A percentile compares a stretch with the other conserved stretches of the same genome.
Evolutionary conservation across 2,329 filamentous ascomycete species (phyloP).

Genomic region (Fusarium sarcochroum): DNA sequence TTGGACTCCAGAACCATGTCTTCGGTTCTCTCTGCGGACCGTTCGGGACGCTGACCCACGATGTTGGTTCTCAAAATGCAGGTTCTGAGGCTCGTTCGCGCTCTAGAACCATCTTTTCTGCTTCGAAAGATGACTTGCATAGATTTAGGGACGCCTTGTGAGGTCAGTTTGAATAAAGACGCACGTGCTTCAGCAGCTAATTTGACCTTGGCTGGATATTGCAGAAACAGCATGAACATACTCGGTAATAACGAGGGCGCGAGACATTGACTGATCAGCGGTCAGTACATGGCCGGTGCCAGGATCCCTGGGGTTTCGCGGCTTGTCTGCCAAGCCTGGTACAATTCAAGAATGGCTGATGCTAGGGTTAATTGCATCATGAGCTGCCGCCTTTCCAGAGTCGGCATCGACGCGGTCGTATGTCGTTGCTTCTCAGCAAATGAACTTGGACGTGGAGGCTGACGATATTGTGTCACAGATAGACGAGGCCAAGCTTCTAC

Average conservation of each 20-base stretch:
- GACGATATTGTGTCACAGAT: neutral
- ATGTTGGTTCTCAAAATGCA: slow-evolving; percentile 23
- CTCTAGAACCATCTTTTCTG: slow-evolving; percentile 18
- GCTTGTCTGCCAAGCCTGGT: slow-evolving; percentile 32
- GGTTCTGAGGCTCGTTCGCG: slow-evolving; percentile 3
- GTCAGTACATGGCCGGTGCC: neutral
- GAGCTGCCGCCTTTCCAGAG: slow-evolving; percentile 4
- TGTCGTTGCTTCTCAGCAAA: neutral
- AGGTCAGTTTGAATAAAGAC: slow-evolving; percentile 2
- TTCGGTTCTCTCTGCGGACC: slow-evolving; percentile 6
- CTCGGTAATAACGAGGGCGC: slow-evolving; percentile 1
- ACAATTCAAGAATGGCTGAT: slow-evolving; percentile 16
- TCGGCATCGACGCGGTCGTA: slow-evolving; percentile 2
- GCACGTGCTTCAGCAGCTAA: slow-evolving; percentile 10
- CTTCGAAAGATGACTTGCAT: slow-evolving; percentile 7
- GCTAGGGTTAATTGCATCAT: slow-evolving; percentile 10
- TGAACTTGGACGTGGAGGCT: slow-evolving; percentile 2
- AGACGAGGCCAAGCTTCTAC: neutral
- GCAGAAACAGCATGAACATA: neutral
- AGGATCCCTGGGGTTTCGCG: neutral
- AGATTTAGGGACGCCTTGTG: neutral
- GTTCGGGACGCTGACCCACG: slow-evolving; percentile 5
- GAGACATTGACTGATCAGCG: slow-evolving; percentile 20
- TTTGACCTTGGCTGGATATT: neutral
- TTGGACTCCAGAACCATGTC: slow-evolving; percentile 9